Evolutionary conservation across 768 basidiomycete genomes (phyloP).

Genomic region (Lentinula guzmanii): DNA sequence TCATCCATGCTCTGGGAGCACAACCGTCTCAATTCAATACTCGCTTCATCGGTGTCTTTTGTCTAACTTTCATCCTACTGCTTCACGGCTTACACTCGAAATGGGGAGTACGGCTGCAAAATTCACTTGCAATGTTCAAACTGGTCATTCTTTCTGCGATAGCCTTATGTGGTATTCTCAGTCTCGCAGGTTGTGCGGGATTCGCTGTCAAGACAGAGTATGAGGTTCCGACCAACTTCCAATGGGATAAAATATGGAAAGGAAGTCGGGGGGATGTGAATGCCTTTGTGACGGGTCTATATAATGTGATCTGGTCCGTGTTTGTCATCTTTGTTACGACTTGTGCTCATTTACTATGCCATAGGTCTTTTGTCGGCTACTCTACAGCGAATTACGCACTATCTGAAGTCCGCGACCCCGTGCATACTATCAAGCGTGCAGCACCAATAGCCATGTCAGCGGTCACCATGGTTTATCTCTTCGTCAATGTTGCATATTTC

Average conservation of each 20-base stretch:
- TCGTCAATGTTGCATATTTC: conserved; percentile 70
- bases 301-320: conserved; percentile 63
- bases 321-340: not conserved
- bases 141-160: conserved; percentile 48
- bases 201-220: conserved; percentile 46
- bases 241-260: conserved; percentile 59
- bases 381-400: conserved; percentile 71
- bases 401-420: conserved; percentile 64
- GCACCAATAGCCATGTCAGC: conserved; percentile 59
- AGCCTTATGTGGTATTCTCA: conserved; percentile 47
- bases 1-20: conserved; percentile 46
- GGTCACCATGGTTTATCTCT: conserved; percentile 55
- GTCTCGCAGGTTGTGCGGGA: conserved; percentile 40
- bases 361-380: conserved; percentile 65
- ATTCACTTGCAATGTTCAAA: conserved; percentile 57
- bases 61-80: conserved; percentile 49
- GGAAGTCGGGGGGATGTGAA: conserved; percentile 51
- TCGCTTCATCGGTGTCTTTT: conserved; percentile 48
- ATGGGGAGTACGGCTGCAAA: conserved; percentile 58
- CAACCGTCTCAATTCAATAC: conserved; percentile 38
- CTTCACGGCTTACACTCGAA: conserved; percentile 50
- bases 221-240: conserved; percentile 49
- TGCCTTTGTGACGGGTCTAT: conserved; percentile 58
- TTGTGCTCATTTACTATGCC: not conserved
- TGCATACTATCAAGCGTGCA: conserved; percentile 65